Conservation (phyloP, 2,329 filamentous ascomycete species). For the Monilinia fructigena region DNA sequence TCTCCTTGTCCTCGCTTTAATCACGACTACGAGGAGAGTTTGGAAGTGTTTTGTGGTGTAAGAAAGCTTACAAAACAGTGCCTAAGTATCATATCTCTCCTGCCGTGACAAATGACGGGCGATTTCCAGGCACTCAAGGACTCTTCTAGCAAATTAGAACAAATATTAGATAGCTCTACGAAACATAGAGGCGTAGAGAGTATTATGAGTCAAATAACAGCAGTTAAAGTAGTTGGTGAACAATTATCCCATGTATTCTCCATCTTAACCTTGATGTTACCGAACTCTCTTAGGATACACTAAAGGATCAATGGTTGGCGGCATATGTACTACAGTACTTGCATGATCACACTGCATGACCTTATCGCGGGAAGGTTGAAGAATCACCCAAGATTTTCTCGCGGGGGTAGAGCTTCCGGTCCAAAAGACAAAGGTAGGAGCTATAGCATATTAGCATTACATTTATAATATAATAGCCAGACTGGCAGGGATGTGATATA, state of each 20-base stretch:
- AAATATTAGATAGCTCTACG: not conserved
- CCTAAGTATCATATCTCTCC: not conserved
- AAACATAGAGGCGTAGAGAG: not conserved
- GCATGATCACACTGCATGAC: not conserved
- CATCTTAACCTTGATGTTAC: not conserved
- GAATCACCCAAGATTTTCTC: not conserved
- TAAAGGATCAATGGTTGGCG: not conserved
- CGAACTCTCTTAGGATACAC: not conserved
- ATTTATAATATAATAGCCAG: not conserved
- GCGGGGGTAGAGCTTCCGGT: conserved; percentile 21
- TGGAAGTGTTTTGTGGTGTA: not conserved
- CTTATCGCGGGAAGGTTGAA: not conserved
- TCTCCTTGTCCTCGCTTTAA: not conserved
- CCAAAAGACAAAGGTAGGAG: conserved; percentile 20
- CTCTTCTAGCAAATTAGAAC: not conserved
- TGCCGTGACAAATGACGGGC: not conserved
- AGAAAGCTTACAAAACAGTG: not conserved
- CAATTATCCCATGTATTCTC: not conserved
- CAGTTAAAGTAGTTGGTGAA: not conserved
- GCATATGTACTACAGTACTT: not conserved
- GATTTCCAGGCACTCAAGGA: not conserved
- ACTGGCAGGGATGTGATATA: not conserved
- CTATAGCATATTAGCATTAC: not conserved
- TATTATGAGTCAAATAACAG: not conserved
- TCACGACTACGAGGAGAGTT: not conserved